Conservation (phyloP, 2,329 filamentous ascomycete species). For the Xylariaceae sp. region DNA sequence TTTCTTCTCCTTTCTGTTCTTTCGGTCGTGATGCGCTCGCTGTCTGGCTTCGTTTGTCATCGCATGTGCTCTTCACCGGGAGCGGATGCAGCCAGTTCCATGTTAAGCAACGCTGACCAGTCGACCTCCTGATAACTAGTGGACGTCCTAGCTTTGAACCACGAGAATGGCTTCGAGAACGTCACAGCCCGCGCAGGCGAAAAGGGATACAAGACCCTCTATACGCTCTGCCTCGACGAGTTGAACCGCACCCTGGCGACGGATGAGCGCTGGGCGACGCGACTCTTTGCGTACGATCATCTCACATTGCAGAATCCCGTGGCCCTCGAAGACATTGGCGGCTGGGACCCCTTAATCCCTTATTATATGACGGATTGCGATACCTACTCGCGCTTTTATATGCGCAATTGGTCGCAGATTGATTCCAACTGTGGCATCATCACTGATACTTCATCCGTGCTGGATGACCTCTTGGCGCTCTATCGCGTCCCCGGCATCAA, state of each 20-base stretch:
- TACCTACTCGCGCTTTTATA: conserved; percentile 45
- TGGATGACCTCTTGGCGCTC: conserved; percentile 43
- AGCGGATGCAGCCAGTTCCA: not conserved
- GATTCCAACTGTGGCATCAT: conserved; percentile 40
- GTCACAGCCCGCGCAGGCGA: conserved; percentile 32
- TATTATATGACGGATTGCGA: conserved; percentile 56
- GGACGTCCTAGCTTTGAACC: conserved; percentile 45
- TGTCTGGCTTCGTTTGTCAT: too few species aligned
- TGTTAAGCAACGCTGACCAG: not conserved
- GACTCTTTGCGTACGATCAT: conserved; percentile 56
- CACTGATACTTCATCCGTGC: conserved; percentile 40
- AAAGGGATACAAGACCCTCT: conserved; percentile 38
- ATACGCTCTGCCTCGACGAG: conserved; percentile 37
- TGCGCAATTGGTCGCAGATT: conserved; percentile 40
- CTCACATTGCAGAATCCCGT: conserved; percentile 51
- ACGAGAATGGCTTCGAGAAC: conserved; percentile 37
- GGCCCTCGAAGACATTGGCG: conserved; percentile 46
- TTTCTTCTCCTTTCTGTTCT: not conserved
- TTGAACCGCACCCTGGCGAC: conserved; percentile 31
- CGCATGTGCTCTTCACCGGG: too few species aligned
- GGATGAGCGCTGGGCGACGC: conserved; percentile 43
- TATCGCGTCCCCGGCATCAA: conserved; percentile 39
- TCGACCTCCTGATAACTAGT: conserved; percentile 22
- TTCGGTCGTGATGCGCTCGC: not conserved
- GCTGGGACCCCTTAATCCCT: conserved; percentile 54